Evolutionary conservation across 768 basidiomycete genomes (phyloP).

Genomic region (Trametes elegans): DNA sequence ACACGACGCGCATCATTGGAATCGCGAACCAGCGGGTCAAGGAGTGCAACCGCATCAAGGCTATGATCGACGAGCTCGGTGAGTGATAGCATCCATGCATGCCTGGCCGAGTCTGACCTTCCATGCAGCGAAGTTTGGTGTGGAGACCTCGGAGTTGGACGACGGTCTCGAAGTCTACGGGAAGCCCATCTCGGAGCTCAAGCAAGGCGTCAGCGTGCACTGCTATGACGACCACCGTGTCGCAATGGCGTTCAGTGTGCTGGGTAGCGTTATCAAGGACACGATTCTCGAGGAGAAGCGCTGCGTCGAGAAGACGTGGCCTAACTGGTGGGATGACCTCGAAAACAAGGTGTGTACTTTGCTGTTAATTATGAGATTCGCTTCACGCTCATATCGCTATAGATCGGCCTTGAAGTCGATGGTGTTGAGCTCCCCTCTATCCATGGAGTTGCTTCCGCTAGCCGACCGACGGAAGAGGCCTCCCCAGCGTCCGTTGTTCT

Average conservation of each 20-base stretch:
- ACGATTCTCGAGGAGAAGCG: constrained; percentile 92
- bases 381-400: background rate
- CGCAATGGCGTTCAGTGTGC: constrained; percentile 95
- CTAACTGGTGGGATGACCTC: constrained; percentile 99
- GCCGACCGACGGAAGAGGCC: constrained; percentile 32
- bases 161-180: constrained; percentile 93
- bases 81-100: constrained; percentile 19
- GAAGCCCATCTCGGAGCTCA: constrained; percentile 60
- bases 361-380: background rate
- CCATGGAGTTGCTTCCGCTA: constrained; percentile 42
- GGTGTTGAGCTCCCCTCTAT: constrained; percentile 70
- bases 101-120: background rate
- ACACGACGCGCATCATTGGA: constrained; percentile 80
- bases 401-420: constrained; percentile 88
- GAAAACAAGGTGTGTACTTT: constrained; percentile 86
- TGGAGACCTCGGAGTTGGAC: constrained; percentile 87
- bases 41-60: constrained; percentile 94
- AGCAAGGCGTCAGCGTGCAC: constrained; percentile 74
- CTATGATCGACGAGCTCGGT: constrained; percentile 97
- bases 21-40: constrained; percentile 99
- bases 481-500: constrained; percentile 64
- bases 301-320: constrained; percentile 99
- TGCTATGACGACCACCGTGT: constrained; percentile 99
- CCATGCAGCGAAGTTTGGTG: constrained; percentile 83
- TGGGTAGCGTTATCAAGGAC: constrained; percentile 69